These are phyloP conservation scores for Apiospora rasikravindrae DNA, from an alignment of 2,329 filamentous ascomycete species.

Conservation along the genomic window DNA sequence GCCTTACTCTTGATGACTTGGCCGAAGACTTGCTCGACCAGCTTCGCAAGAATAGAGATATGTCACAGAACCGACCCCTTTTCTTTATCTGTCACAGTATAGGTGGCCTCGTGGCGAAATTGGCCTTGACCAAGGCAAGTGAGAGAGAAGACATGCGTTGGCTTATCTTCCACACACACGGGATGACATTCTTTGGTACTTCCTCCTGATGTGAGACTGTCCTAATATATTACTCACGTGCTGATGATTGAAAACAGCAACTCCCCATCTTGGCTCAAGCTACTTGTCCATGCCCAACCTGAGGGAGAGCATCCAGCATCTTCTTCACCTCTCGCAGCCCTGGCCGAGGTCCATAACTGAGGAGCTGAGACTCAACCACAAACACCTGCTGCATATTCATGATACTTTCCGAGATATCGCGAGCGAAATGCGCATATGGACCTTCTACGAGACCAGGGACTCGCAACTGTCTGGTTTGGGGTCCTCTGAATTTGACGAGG, in stretches of 20 bases:
- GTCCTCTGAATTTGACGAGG: slow-evolving; percentile 43
- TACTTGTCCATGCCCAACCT: slow-evolving; percentile 65
- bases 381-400: slow-evolving; percentile 53
- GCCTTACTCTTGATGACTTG: slow-evolving; percentile 48
- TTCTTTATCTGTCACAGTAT: slow-evolving; percentile 67
- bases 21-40: slow-evolving; percentile 54
- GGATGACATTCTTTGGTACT: slow-evolving; percentile 64
- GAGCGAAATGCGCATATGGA: slow-evolving; percentile 65
- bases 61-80: slow-evolving; percentile 52
- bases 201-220: background rate
- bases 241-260: slow-evolving; percentile 43
- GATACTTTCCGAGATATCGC: slow-evolving; percentile 62
- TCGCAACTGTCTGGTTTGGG: slow-evolving; percentile 57
- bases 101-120: slow-evolving; percentile 64
- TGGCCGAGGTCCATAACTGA: slow-evolving; percentile 56
- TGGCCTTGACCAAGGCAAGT: slow-evolving; percentile 56
- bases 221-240: slow-evolving; percentile 22
- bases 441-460: slow-evolving; percentile 67
- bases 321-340: slow-evolving; percentile 57
- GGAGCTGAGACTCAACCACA: slow-evolving; percentile 56
- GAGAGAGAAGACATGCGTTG: slow-evolving; percentile 43
- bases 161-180: slow-evolving; percentile 62
- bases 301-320: slow-evolving; percentile 56
- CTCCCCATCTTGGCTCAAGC: slow-evolving; percentile 67
- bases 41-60: slow-evolving; percentile 41